Evolutionary conservation across 2,329 filamentous ascomycete genomes (phyloP).

Genomic region (Trichoderma lentiforme): DNA sequence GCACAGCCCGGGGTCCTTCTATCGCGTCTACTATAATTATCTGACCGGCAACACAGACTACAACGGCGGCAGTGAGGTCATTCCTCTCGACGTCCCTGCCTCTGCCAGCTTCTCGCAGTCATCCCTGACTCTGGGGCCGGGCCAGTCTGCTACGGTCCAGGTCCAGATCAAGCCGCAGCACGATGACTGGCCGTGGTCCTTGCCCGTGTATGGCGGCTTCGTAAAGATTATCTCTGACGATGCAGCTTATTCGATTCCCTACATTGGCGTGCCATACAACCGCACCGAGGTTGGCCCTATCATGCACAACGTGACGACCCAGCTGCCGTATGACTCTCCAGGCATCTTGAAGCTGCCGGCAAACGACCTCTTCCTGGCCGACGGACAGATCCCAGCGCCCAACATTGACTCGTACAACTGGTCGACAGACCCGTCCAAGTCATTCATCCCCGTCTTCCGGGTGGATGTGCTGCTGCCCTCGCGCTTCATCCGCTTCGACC

Average conservation of each 20-base stretch:
- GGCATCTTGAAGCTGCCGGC: neutral
- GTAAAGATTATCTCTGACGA: neutral
- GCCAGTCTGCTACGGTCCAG: neutral
- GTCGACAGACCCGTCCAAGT: neutral
- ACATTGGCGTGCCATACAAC: neutral
- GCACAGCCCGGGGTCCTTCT: neutral
- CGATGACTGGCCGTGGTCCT: neutral
- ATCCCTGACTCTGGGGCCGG: neutral
- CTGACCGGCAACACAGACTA: neutral
- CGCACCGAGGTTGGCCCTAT: neutral
- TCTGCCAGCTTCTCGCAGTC: conserved; percentile 2
- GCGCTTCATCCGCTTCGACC: neutral
- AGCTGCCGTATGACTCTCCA: neutral
- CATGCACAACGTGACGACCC: neutral
- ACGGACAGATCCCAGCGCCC: neutral
- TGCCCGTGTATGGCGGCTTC: conserved; percentile 1
- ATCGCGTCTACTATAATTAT: neutral
- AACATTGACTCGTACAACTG: neutral
- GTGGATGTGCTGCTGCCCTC: neutral
- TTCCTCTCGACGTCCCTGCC: neutral
- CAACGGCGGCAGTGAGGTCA: neutral
- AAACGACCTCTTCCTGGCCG: neutral
- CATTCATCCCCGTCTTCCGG: neutral
- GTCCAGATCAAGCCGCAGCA: neutral
- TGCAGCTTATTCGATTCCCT: neutral